Evolutionary conservation across 768 basidiomycete species (phyloP), one percentile per base, ranked within the genome.

Genomic region (Tricholoma matsutake): DNA sequence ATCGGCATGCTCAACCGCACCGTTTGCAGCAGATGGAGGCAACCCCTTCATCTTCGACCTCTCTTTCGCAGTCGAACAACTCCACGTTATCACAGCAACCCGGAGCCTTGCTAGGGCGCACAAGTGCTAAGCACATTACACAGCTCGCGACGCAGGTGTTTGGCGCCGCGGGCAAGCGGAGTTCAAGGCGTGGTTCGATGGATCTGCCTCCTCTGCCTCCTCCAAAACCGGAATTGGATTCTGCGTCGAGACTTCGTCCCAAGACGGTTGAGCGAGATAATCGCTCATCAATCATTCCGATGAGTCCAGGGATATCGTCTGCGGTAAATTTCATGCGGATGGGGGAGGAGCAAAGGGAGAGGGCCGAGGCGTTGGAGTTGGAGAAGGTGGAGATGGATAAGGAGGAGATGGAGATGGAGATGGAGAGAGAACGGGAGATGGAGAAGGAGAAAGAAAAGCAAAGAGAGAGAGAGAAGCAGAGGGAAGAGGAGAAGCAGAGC

Each of bases 301-400:
- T 84, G 43, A 85, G 81, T 68, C 81, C 86, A 1, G 83, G 78
- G 2, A 81, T 88, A 35, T 80, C 79, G 3, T 82, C 84, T 28
- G 84, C 88, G 16, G 75, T 88, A 51, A 79, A 80, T 54, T 86
- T 78, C 66, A 82, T 87, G 64, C 72, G 75, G 47, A 76, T 67
- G 63, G 73, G 70, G 22, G 79, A 77, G 62, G 77, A 78, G 61
- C 64, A 64, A 63, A 53, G 16, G 31, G 64, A 67, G 63, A 57
- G 64, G 62, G 51, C 32, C 1, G 51, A 53, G 8, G 51, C 51
- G 6, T 53, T 53, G 29, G 61, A 68, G 37, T 52, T 62, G 54
- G 35, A 61, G 56, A 64, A 49, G 60, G 60, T 58, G 16, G 49
- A 54, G 61, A 47, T 58, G 35, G 20, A 47, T n/a, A 32, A 57